phyloP scores from a whole-genome alignment of 306 rosid species.

The Casuarina glauca region DNA sequence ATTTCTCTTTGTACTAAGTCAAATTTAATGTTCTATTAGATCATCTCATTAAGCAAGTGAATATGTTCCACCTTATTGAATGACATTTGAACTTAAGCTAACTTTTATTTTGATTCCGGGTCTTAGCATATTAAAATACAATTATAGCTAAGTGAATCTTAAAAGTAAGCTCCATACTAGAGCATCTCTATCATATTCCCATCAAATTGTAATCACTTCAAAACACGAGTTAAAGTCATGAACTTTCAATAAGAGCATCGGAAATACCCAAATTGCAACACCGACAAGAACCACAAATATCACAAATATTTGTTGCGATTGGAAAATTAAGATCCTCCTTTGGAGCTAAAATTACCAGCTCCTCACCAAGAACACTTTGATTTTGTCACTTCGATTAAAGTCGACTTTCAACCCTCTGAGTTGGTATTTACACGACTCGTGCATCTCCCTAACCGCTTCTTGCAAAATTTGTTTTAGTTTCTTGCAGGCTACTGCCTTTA shows the following conservation, averaged over 20 bases:
- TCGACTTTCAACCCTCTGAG: too few species aligned
- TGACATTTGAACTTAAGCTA: too few species aligned
- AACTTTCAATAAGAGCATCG: neutral
- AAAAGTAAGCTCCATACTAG: neutral
- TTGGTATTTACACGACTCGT: too few species aligned
- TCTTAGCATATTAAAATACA: neutral
- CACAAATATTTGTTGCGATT: neutral
- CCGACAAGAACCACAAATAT: neutral
- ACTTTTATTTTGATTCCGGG: too few species aligned
- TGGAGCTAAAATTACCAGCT: neutral
- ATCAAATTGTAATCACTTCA: neutral
- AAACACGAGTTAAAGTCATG: neutral
- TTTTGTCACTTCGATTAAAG: neutral
- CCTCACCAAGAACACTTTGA: neutral
- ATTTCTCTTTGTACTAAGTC: too few species aligned
- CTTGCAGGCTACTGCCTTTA: too few species aligned
- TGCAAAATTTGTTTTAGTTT: too few species aligned
- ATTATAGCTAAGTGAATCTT: neutral
- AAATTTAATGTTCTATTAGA: too few species aligned
- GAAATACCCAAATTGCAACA: neutral
- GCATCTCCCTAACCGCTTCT: too few species aligned
- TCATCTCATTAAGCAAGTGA: too few species aligned
- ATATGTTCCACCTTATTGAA: too few species aligned
- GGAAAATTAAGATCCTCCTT: neutral
- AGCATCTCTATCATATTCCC: neutral